phyloP scores from a whole-genome alignment of 2,329 filamentous ascomycete species.

The Chrysoporthe austroafricana region DNA sequence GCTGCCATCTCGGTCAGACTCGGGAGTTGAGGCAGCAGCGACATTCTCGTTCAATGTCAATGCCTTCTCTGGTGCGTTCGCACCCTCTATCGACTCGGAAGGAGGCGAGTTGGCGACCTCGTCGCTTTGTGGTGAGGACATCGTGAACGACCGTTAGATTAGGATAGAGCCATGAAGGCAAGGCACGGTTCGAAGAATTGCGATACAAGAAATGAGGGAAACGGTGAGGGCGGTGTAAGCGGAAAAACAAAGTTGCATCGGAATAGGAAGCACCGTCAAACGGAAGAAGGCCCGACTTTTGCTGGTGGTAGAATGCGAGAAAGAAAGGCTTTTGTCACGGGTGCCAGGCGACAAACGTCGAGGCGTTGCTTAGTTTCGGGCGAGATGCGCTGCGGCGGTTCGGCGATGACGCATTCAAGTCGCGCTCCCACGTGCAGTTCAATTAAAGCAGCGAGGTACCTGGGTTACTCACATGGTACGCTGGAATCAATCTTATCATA shows the following conservation, averaged over 20 bases:
- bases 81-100: background rate
- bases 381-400: background rate
- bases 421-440: constrained; percentile 3
- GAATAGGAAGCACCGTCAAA: background rate
- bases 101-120: background rate
- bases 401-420: constrained; percentile 12
- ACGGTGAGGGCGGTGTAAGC: background rate
- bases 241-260: background rate
- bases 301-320: background rate
- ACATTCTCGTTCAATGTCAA: background rate
- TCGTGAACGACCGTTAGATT: background rate
- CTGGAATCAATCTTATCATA: too few relatives aligned
- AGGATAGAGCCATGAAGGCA: background rate
- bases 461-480: too few relatives aligned
- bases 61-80: background rate
- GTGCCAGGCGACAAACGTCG: background rate
- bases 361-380: background rate
- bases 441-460: background rate
- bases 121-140: background rate
- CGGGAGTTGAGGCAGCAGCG: constrained; percentile 5
- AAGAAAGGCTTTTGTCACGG: background rate
- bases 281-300: background rate
- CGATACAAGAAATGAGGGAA: background rate
- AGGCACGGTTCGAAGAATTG: background rate
- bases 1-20: constrained; percentile 15